Evolutionary conservation across 352 stramenopile species (phyloP).

Genomic region (Globisporangium viniferum): DNA sequence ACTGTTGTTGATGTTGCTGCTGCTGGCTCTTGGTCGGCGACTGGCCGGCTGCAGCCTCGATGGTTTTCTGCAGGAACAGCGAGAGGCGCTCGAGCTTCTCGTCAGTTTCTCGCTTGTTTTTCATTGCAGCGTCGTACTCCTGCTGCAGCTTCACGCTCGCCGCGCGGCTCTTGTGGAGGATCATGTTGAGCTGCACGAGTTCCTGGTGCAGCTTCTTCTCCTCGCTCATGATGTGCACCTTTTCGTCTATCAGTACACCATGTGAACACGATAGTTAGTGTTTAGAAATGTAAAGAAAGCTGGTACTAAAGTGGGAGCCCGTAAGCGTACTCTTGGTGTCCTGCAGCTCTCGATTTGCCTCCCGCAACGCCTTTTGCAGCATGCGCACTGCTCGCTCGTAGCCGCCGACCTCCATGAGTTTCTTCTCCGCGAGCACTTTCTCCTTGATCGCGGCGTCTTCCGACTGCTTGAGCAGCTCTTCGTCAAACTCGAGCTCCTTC

Average conservation of each 20-base stretch:
- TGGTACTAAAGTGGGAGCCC: neutral
- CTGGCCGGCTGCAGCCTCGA: conserved; percentile 11
- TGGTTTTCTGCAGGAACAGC: conserved; percentile 47
- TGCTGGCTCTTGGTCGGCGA: conserved; percentile 1
- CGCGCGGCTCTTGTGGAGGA: conserved; percentile 29
- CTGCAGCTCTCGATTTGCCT: conserved; percentile 52
- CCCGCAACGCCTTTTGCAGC: conserved; percentile 46
- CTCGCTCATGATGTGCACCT: conserved; percentile 37
- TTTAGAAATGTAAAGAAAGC: too few species aligned
- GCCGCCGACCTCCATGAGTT: conserved; percentile 60
- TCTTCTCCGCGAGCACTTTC: conserved; percentile 55
- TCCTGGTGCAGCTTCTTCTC: conserved; percentile 56
- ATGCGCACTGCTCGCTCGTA: conserved; percentile 55
- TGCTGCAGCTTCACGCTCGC: conserved; percentile 47
- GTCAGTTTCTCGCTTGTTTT: conserved; percentile 50
- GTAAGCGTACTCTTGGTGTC: conserved; percentile 39
- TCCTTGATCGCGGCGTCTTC: conserved; percentile 49
- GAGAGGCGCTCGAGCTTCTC: conserved; percentile 53
- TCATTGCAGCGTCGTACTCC: conserved; percentile 42
- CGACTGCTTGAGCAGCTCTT: conserved; percentile 42
- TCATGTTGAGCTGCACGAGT: conserved; percentile 35
- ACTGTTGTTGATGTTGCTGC: neutral
- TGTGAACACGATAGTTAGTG: too few species aligned
- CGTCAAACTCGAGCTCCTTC: conserved; percentile 59
- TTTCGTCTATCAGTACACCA: conserved; percentile 37